Evolutionary conservation across 1,284 basidiomycete genomes (phyloP).

Genomic region (Cystobasidiaceae sp.): DNA sequence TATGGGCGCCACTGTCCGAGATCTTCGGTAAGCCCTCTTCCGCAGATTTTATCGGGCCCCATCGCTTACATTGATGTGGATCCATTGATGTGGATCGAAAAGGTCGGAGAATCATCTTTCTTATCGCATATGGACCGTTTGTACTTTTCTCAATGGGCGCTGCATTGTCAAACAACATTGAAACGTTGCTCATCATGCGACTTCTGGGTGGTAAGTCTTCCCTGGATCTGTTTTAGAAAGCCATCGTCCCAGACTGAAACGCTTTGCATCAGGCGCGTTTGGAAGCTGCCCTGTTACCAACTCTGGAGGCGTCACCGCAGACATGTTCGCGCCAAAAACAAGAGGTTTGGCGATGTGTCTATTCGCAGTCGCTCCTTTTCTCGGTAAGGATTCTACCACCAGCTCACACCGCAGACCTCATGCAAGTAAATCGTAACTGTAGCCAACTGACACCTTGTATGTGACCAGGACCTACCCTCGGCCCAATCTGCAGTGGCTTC

Average conservation of each 20-base stretch:
- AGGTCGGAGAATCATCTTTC: slow-evolving; percentile 54
- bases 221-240: neutral
- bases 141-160: slow-evolving; percentile 61
- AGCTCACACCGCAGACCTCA: no score
- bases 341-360: slow-evolving; percentile 34
- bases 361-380: slow-evolving; percentile 27
- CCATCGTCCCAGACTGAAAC: neutral
- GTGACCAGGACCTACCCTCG: no score
- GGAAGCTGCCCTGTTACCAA: slow-evolving; percentile 55
- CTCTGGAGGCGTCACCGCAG: slow-evolving; percentile 58
- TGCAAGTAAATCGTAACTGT: no score
- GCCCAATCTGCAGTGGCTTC: slow-evolving; percentile 19
- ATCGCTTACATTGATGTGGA: neutral
- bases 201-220: slow-evolving; percentile 56
- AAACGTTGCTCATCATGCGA: slow-evolving; percentile 56
- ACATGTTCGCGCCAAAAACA: slow-evolving; percentile 45
- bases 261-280: slow-evolving; percentile 29
- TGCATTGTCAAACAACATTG: slow-evolving; percentile 57
- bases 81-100: neutral
- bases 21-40: slow-evolving; percentile 50
- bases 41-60: neutral
- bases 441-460: no score
- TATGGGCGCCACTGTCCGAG: slow-evolving; percentile 62
- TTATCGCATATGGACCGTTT: slow-evolving; percentile 58
- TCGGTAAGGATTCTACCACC: no score